Evolutionary conservation across 306 rosid genomes (phyloP), one percentile per base, ranked within the genome.

Genomic region (Prunus padus): DNA sequence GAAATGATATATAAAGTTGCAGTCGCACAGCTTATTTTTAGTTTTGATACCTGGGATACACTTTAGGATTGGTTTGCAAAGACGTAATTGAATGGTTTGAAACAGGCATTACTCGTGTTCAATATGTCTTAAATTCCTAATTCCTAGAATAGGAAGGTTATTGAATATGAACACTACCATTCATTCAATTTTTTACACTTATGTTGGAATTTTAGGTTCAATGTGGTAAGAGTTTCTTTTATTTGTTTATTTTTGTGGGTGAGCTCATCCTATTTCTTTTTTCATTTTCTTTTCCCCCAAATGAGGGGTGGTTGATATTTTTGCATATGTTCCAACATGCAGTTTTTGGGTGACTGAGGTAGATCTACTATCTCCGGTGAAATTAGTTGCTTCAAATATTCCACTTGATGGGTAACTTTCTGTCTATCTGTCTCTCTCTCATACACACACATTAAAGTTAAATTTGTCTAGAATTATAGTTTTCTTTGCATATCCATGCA

Each of bases 321-420:
- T 67, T 61, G 45, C 67, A 44, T 82, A 65, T 44, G 68, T 46
- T 81, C 76, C 65, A 44, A 59, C 70, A 37, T 81, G 50, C 97
- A 96, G 99, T 54, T 96, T 92, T 86, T 90, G 87, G 96, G 84
- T 79, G 79, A 69, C 96, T 33, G 70, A 88, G 75, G 83, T 73
- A 4, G 97, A 88, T 77, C 96, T 96, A 63, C 61, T 96, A 68
- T 56, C 45, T 66, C 94, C 99, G 5, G 93, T 86, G 83, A 96
- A 91, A 92, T 83, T 92, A 80, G 57, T 33, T 16, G 76, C 89
- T 25, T 55, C 91, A 70, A 82, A 67, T 79, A 66, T 74, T 67
- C 88, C 96, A 76, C 76, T 86, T 47, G 96, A 89, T 77, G 99
- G 97, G 99, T 96, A 79, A 76, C 2, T 60, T 11, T 45, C 57